phyloP scores from a whole-genome alignment of 2,329 filamentous ascomycete species.

The Phoma sp. region DNA sequence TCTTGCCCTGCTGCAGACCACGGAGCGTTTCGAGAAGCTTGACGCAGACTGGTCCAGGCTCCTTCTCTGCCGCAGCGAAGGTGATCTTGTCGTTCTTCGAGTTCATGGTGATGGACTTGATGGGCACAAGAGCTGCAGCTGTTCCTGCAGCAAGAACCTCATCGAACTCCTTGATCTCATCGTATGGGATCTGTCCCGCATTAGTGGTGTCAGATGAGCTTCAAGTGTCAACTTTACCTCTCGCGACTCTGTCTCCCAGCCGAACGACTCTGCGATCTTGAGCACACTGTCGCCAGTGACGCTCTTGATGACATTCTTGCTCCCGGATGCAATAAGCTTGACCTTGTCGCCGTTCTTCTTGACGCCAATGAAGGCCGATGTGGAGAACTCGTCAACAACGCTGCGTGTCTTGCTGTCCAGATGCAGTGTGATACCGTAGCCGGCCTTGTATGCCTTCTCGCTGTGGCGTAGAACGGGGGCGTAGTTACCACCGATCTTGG shows the following conservation, averaged over 20 bases:
- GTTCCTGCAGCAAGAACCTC: constrained; percentile 94
- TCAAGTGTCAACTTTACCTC: constrained; percentile 55
- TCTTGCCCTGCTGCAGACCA: constrained; percentile 82
- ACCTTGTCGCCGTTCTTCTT: constrained; percentile 64
- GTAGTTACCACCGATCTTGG: constrained; percentile 97
- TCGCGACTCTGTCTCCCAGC: constrained; percentile 83
- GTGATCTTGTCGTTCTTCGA: constrained; percentile 62
- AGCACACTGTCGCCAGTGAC: constrained; percentile 82
- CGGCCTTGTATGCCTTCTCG: constrained; percentile 76
- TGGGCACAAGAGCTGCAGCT: constrained; percentile 87
- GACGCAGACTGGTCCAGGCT: constrained; percentile 74
- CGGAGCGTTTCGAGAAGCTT: constrained; percentile 78
- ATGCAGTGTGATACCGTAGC: constrained; percentile 94
- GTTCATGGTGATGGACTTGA: constrained; percentile 83
- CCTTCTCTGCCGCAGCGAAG: constrained; percentile 64
- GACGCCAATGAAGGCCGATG: constrained; percentile 88
- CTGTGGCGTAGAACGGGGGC: constrained; percentile 89
- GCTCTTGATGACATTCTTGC: constrained; percentile 83
- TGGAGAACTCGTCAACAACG: constrained; percentile 95
- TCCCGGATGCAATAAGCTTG: constrained; percentile 85
- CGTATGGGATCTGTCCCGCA: constrained; percentile 65
- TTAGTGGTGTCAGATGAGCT: neutral
- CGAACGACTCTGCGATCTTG: constrained; percentile 76
- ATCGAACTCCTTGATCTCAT: constrained; percentile 66
- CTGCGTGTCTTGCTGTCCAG: constrained; percentile 83